Percentiles rank a stretch among this genome's conserved stretches.
Evolutionary conservation across 129 eudicot species (phyloP).

Genomic region (Glebionis coronaria): DNA sequence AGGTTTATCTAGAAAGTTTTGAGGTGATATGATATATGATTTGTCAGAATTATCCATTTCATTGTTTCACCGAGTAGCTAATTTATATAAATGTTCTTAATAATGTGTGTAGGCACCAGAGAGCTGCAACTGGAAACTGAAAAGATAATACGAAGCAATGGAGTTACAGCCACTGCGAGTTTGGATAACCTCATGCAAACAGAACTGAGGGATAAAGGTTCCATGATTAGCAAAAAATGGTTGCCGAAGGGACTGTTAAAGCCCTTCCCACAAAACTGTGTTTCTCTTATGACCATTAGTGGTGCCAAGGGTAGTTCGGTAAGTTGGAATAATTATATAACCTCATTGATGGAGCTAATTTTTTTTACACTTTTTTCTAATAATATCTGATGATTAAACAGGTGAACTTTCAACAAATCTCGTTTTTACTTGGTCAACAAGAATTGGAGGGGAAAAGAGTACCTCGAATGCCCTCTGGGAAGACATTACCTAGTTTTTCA

Average conservation of each 20-base stretch:
- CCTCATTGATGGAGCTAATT: not conserved
- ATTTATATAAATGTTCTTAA: not conserved
- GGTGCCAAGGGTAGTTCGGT: slow-evolving; percentile 99
- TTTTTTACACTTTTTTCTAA: not conserved
- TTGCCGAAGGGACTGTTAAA: slow-evolving; percentile 66
- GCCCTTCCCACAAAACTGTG: slow-evolving; percentile 87
- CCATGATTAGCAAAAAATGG: slow-evolving; percentile 69
- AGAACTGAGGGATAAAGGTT: slow-evolving; percentile 61
- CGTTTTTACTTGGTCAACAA: slow-evolving; percentile 90
- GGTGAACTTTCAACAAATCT: slow-evolving; percentile 98
- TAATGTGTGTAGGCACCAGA: slow-evolving; percentile 41
- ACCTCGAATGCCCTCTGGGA: slow-evolving; percentile 96
- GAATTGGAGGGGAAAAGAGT: slow-evolving; percentile 97
- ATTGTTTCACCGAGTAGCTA: not conserved
- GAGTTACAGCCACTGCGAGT: slow-evolving; percentile 65
- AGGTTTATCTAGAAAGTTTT: not conserved
- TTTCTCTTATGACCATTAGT: slow-evolving; percentile 88
- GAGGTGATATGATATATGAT: not conserved
- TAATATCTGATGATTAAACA: slow-evolving; percentile 22
- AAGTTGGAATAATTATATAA: slow-evolving; percentile 26
- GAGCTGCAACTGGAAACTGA: slow-evolving; percentile 79
- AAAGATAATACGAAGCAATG: slow-evolving; percentile 55
- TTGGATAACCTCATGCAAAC: slow-evolving; percentile 84
- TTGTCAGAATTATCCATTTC: not conserved
- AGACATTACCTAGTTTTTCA: slow-evolving; percentile 80